These are phyloP conservation scores for Xylaria sp. DNA, from an alignment of 2,329 filamentous ascomycete genomes.

Conservation along the genomic window DNA sequence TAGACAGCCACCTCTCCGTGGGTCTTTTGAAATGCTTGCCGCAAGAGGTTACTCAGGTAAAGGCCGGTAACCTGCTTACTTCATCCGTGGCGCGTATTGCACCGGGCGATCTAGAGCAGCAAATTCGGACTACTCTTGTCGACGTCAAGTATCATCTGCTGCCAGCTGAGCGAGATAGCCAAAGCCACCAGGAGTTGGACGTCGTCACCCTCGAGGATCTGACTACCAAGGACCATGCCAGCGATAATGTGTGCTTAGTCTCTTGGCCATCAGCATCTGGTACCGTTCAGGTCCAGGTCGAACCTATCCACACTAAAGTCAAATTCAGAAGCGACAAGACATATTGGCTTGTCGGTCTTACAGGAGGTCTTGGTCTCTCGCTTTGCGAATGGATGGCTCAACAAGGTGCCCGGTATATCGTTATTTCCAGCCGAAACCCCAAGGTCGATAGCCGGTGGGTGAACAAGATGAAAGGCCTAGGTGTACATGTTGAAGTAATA, in stretches of 20 bases:
- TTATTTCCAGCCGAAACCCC: conserved; percentile 29
- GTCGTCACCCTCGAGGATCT: background rate
- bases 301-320: background rate
- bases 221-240: background rate
- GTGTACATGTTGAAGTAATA: conserved; percentile 15
- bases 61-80: background rate
- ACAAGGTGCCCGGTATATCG: conserved; percentile 32
- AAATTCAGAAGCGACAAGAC: conserved; percentile 12
- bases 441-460: conserved; percentile 30
- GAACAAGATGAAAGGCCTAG: conserved; percentile 7
- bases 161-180: background rate
- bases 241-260: background rate
- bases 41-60: background rate
- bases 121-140: conserved; percentile 4
- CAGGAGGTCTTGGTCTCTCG: conserved; percentile 30
- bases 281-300: background rate
- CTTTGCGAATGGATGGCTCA: conserved; percentile 37
- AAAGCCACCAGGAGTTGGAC: background rate
- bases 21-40: background rate
- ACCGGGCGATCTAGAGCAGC: background rate
- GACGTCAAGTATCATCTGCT: conserved; percentile 12
- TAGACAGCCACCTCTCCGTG: background rate
- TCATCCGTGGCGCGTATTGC: conserved; percentile 1
- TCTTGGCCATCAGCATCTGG: background rate
- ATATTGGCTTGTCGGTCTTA: conserved; percentile 35